phyloP scores from a whole-genome alignment of 2,329 filamentous ascomycete species.

The Stemphylium lycopersici region DNA sequence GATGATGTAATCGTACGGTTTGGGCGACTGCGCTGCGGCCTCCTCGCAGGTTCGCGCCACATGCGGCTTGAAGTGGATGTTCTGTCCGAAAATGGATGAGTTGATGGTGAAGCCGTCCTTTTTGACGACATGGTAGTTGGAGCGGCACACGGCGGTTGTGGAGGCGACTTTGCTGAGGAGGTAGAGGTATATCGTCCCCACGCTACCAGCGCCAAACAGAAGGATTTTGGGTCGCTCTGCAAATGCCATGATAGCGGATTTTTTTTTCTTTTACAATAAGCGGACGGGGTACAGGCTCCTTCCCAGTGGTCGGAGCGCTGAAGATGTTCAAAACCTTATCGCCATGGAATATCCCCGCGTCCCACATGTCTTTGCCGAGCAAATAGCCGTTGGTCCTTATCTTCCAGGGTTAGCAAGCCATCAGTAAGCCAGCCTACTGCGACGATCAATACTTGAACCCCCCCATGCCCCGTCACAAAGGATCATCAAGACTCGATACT shows the following conservation, averaged over 20 bases:
- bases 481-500: too few relatives aligned
- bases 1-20: constrained; percentile 56
- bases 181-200: constrained; percentile 53
- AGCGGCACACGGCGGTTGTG: constrained; percentile 54
- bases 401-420: not conserved
- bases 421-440: constrained; percentile 1
- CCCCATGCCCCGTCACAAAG: too few relatives aligned
- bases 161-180: constrained; percentile 48
- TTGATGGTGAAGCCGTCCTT: constrained; percentile 51
- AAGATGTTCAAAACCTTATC: not conserved
- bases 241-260: constrained; percentile 1
- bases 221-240: constrained; percentile 32
- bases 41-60: constrained; percentile 46
- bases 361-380: not conserved
- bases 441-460: not conserved
- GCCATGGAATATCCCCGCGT: not conserved
- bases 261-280: not conserved
- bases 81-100: constrained; percentile 46
- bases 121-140: constrained; percentile 53
- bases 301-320: not conserved
- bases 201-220: constrained; percentile 53
- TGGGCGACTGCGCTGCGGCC: constrained; percentile 32
- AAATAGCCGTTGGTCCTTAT: not conserved
- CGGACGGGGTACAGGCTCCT: not conserved
- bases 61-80: constrained; percentile 43